Evolutionary conservation across 805 yeast species (phyloP).

Genomic region (Wickerhamiella nectarea): DNA sequence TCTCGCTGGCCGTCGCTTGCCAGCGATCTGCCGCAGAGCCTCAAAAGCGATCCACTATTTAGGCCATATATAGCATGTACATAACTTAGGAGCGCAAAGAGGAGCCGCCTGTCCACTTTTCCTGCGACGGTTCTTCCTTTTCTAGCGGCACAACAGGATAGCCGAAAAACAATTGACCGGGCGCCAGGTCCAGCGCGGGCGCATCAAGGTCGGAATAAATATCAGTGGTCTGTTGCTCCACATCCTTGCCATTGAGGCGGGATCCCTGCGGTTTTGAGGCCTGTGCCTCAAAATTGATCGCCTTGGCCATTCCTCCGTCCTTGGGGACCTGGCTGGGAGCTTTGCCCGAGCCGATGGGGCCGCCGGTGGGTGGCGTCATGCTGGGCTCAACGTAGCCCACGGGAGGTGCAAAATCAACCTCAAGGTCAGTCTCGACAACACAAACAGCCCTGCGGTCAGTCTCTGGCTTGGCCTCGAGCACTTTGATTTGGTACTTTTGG

Average conservation of each 20-base stretch:
- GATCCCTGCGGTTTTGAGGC: conserved; percentile 16
- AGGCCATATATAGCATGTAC: too few species aligned
- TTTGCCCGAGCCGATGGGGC: too few species aligned
- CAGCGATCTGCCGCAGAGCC: neutral
- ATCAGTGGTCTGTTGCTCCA: conserved; percentile 13
- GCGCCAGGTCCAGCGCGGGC: conserved; percentile 59
- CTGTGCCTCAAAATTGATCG: conserved; percentile 50
- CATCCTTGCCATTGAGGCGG: conserved; percentile 17
- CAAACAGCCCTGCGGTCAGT: conserved; percentile 55
- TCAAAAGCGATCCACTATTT: too few species aligned
- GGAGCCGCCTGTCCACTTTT: conserved; percentile 22
- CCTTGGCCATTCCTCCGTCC: conserved; percentile 60
- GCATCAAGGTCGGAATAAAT: conserved; percentile 29
- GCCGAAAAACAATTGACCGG: conserved; percentile 85
- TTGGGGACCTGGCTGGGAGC: conserved; percentile 3
- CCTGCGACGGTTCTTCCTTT: conserved; percentile 29
- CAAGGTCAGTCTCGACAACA: conserved; percentile 92
- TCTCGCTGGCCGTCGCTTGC: neutral
- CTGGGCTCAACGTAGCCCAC: conserved; percentile 96
- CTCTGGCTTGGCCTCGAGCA: conserved; percentile 78
- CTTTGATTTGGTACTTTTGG: conserved; percentile 61
- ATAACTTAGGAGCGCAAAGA: neutral
- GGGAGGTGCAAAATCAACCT: conserved; percentile 97
- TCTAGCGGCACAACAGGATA: conserved; percentile 49
- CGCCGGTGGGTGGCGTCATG: too few species aligned